These are phyloP conservation scores for Poteriospumella lacustris DNA, from an alignment of 108 stramenopile genomes.

Conservation along the genomic window DNA sequence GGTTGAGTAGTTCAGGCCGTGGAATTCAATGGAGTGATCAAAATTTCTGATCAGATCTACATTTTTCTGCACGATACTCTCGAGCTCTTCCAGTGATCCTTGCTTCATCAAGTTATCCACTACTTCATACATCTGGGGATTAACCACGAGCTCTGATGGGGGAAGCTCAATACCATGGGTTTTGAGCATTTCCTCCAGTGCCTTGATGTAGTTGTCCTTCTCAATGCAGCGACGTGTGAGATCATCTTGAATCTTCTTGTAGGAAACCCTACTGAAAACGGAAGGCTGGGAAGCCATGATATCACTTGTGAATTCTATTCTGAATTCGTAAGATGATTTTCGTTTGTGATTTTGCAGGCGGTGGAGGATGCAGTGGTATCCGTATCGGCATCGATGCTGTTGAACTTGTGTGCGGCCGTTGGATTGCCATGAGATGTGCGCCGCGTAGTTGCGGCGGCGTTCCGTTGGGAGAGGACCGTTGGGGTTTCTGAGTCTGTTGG, in stretches of 20 bases:
- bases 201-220: background rate
- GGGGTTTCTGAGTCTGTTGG: too few species aligned
- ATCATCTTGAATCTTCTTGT: background rate
- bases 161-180: background rate
- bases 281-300: background rate
- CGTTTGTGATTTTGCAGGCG: too few species aligned
- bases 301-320: background rate
- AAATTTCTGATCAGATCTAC: background rate
- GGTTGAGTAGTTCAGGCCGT: background rate
- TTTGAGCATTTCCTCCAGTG: background rate
- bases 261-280: too few species aligned
- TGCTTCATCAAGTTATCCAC: background rate
- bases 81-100: background rate
- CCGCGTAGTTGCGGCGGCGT: too few species aligned
- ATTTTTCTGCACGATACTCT: background rate
- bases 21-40: background rate
- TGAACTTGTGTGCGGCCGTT: too few species aligned
- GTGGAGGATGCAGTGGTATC: too few species aligned
- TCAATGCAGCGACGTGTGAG: background rate
- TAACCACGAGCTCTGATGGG: background rate
- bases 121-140: background rate
- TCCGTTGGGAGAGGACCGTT: too few species aligned
- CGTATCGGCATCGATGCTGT: too few species aligned
- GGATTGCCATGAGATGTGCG: too few species aligned
- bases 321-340: slow-evolving; percentile 30